These are phyloP conservation scores for Mortierella sp. DNA, from an alignment of 371 early-diverging fungal species.

Conservation along the genomic window DNA sequence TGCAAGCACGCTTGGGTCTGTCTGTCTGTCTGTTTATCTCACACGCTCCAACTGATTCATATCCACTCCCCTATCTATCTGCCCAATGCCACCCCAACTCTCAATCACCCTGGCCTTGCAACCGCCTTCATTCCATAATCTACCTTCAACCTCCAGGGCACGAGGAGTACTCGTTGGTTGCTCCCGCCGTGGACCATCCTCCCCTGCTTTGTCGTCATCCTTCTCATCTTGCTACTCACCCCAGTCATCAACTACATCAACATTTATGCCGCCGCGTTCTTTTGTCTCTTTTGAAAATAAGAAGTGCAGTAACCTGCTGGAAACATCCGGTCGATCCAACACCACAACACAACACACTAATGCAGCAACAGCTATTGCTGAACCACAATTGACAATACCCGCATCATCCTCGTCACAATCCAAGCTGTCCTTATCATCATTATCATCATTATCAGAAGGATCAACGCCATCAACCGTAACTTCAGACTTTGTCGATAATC, in stretches of 20 bases:
- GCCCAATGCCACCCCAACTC: constrained; percentile 4
- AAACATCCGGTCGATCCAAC: neutral
- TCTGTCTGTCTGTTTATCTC: neutral
- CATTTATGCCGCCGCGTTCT: no score
- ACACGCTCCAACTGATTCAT: neutral
- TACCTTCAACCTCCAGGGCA: constrained; percentile 15
- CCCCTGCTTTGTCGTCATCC: neutral
- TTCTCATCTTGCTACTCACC: neutral
- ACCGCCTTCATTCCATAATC: constrained; percentile 25
- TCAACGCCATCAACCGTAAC: neutral
- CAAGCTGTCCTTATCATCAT: neutral
- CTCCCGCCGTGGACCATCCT: constrained; percentile 4
- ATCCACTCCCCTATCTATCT: neutral
- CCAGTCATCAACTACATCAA: neutral
- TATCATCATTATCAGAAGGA: neutral
- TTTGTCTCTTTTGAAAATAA: neutral
- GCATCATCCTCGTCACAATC: no score
- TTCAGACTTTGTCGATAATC: neutral
- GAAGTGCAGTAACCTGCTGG: neutral
- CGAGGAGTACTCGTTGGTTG: neutral
- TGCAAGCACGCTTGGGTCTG: neutral
- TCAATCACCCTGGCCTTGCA: constrained; percentile 23
- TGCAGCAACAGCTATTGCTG: neutral
- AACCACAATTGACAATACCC: neutral
- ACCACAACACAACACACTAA: neutral